A percentile compares a stretch with the other conserved stretches of the same genome.
phyloP scores from a whole-genome alignment of 164 flowering plant genomes.

The Magnolia officinalis region DNA sequence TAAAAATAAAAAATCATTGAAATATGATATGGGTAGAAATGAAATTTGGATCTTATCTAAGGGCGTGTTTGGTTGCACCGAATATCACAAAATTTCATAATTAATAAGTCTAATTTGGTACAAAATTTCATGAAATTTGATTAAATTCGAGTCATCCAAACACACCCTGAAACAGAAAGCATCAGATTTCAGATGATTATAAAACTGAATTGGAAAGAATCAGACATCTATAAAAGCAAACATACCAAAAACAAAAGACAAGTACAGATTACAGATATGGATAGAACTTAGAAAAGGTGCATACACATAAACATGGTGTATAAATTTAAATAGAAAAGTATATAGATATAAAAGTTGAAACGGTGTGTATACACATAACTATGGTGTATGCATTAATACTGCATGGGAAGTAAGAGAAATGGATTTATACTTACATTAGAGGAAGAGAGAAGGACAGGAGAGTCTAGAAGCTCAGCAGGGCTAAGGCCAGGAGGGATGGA shows the following conservation, averaged over 20 bases:
- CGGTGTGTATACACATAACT: background rate
- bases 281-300: too few species aligned
- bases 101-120: too few species aligned
- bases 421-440: conserved; percentile 43
- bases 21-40: background rate
- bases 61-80: too few species aligned
- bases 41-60: background rate
- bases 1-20: too few species aligned
- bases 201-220: background rate
- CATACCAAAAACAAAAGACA: background rate
- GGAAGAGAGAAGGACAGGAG: conserved; percentile 51
- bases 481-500: conserved; percentile 46
- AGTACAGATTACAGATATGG: background rate
- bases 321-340: background rate
- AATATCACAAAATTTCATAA: too few species aligned
- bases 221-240: conserved; percentile 2
- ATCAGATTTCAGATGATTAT: too few species aligned
- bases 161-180: too few species aligned
- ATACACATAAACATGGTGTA: too few species aligned
- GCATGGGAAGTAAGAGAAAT: conserved; percentile 1
- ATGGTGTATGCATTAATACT: background rate
- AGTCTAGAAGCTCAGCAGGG: conserved; percentile 59
- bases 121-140: too few species aligned
- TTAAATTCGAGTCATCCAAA: too few species aligned
- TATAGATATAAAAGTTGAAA: background rate